Percentiles rank a stretch among this genome's conserved stretches.
These are phyloP conservation scores for Sclerotinia subarctica DNA, from an alignment of 2,329 filamentous ascomycete species.

Conservation along the genomic window DNA sequence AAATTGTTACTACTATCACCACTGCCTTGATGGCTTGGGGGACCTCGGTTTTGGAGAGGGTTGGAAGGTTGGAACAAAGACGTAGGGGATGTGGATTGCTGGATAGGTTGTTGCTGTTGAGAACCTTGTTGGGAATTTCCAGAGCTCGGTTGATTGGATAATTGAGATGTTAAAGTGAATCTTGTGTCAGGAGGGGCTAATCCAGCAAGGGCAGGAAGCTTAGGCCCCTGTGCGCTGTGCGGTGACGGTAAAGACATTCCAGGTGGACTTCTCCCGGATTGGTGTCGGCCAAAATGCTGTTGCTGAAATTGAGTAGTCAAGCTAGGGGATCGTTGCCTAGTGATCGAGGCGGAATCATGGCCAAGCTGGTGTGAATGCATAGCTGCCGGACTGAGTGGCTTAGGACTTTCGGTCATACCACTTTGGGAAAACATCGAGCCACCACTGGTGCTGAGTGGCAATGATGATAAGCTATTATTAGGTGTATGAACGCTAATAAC, in stretches of 20 bases:
- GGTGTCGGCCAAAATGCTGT: constrained; percentile 57
- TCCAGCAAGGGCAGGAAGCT: constrained; percentile 37
- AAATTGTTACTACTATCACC: constrained; percentile 62
- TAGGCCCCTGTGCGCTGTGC: constrained; percentile 34
- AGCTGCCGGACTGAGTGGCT: constrained; percentile 66
- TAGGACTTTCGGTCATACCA: constrained; percentile 80
- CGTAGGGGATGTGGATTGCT: constrained; percentile 30
- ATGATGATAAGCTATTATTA: constrained; percentile 49
- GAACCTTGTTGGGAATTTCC: constrained; percentile 25
- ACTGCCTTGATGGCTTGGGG: constrained; percentile 39
- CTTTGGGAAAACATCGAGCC: constrained; percentile 64
- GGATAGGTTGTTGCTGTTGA: constrained; percentile 28
- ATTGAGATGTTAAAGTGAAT: constrained; percentile 36
- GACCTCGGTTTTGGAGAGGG: constrained; percentile 40
- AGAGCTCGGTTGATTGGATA: constrained; percentile 29
- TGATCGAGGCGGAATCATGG: constrained; percentile 51
- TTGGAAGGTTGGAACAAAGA: constrained; percentile 44
- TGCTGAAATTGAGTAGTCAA: constrained; percentile 63
- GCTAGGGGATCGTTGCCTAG: constrained; percentile 63
- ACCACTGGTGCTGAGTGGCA: constrained; percentile 46
- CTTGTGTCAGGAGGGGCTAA: constrained; percentile 39
- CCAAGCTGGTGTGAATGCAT: constrained; percentile 49
- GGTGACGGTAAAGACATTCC: constrained; percentile 36
- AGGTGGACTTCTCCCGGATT: constrained; percentile 52
- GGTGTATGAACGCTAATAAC: constrained; percentile 45